phyloP scores from a whole-genome alignment of 2,329 filamentous ascomycete species.

The Phaeosphaeria sp. region DNA sequence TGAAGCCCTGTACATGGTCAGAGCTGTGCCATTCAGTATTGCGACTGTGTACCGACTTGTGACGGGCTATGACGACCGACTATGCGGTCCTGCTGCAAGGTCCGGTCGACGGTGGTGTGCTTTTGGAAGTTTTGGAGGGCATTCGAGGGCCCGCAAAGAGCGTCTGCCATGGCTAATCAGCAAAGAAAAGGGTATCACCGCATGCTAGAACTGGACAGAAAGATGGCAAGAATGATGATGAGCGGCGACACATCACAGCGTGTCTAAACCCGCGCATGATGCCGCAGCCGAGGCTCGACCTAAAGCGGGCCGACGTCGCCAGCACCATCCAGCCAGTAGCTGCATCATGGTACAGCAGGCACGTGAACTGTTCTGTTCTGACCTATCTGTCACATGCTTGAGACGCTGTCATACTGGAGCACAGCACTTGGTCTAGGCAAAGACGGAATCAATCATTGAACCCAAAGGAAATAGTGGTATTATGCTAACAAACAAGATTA shows the following conservation, averaged over 20 bases:
- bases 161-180: constrained; percentile 64
- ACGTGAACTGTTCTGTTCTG: constrained; percentile 11
- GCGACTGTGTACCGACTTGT: constrained; percentile 57
- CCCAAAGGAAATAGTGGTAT: constrained; percentile 21
- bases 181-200: constrained; percentile 27
- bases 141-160: constrained; percentile 77
- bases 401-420: background rate
- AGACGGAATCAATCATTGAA: background rate
- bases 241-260: background rate
- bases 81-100: constrained; percentile 75
- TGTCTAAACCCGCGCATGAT: background rate
- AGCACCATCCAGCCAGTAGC: too few relatives aligned
- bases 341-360: too few relatives aligned
- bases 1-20: constrained; percentile 62
- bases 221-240: background rate
- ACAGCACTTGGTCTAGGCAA: background rate
- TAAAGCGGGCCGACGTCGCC: constrained; percentile 12
- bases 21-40: constrained; percentile 6
- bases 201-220: constrained; percentile 19
- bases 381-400: background rate
- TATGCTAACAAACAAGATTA: constrained; percentile 25
- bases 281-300: constrained; percentile 29
- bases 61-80: constrained; percentile 60
- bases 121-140: constrained; percentile 76
- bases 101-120: constrained; percentile 71